phyloP scores from a whole-genome alignment of 768 basidiomycete species.

The Psilocybe cyanescens region DNA sequence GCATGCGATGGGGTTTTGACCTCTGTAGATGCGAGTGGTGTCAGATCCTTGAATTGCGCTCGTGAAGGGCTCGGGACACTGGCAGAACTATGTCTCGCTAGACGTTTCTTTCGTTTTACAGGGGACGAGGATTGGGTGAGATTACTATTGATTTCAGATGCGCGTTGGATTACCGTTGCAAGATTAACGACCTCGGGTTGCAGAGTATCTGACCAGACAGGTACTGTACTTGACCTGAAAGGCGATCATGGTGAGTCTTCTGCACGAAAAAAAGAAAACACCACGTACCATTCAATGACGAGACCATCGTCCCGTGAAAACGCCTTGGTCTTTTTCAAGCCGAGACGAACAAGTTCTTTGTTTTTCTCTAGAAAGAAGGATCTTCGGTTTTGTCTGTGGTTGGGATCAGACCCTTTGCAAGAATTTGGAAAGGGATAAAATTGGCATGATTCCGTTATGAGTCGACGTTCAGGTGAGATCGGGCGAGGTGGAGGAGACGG shows the following conservation, averaged over 20 bases:
- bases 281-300: slow-evolving; percentile 36
- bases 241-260: not conserved
- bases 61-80: not conserved
- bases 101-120: not conserved
- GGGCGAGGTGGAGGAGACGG: not conserved
- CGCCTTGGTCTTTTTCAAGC: slow-evolving; percentile 25
- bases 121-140: not conserved
- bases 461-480: slow-evolving; percentile 18
- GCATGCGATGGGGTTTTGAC: not conserved
- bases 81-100: not conserved
- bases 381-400: not conserved
- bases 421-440: slow-evolving; percentile 16
- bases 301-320: slow-evolving; percentile 35
- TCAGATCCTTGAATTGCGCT: not conserved
- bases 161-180: slow-evolving; percentile 18
- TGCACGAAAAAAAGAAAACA: not conserved
- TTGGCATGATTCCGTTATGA: slow-evolving; percentile 30
- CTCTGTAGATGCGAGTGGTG: not conserved
- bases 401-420: slow-evolving; percentile 4
- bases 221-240: slow-evolving; percentile 28
- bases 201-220: slow-evolving; percentile 38
- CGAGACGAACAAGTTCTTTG: not conserved
- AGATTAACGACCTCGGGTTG: slow-evolving; percentile 20
- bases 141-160: slow-evolving; percentile 8
- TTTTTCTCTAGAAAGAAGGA: slow-evolving; percentile 6